Evolutionary conservation across 805 yeast genomes (phyloP).

Genomic region (Danielozyma ontarioensis): DNA sequence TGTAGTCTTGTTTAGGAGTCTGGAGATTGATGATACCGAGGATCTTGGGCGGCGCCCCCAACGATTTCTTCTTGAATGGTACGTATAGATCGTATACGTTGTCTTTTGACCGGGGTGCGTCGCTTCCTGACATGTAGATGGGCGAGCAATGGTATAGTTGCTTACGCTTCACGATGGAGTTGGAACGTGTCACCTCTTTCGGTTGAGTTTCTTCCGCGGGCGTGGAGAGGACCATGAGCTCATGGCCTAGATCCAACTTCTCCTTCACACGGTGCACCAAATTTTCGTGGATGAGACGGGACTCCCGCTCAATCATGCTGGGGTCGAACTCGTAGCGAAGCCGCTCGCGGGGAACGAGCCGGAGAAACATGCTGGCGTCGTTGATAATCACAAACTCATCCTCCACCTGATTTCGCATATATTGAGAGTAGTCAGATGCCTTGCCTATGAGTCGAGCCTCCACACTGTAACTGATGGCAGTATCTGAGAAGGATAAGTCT

Average conservation of each 20-base stretch:
- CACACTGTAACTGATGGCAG: slow-evolving; percentile 23
- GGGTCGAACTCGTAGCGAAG: slow-evolving; percentile 1
- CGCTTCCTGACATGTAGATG: background rate
- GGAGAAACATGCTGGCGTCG: slow-evolving; percentile 17
- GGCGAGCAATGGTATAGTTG: slow-evolving; percentile 8
- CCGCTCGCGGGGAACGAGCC: slow-evolving; percentile 15
- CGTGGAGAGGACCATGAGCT: slow-evolving; percentile 2
- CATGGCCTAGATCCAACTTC: slow-evolving; percentile 11
- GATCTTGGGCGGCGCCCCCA: slow-evolving; percentile 15
- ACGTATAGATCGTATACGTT: slow-evolving; percentile 10
- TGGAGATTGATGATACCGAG: slow-evolving; percentile 16
- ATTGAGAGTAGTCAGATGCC: slow-evolving; percentile 13
- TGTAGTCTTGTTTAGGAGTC: slow-evolving; percentile 10
- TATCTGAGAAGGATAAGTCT: slow-evolving; percentile 22
- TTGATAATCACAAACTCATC: slow-evolving; percentile 21
- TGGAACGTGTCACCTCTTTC: slow-evolving; percentile 4
- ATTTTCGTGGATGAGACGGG: slow-evolving; percentile 11
- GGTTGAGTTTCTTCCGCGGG: background rate
- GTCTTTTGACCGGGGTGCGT: too few species aligned
- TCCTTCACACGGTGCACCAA: slow-evolving; percentile 11
- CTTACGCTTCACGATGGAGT: slow-evolving; percentile 12
- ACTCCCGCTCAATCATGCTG: slow-evolving; percentile 6
- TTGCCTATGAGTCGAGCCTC: slow-evolving; percentile 24
- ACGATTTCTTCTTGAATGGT: slow-evolving; percentile 16
- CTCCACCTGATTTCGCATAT: slow-evolving; percentile 1